Evolutionary conservation across 2,329 filamentous ascomycete species (phyloP).

Genomic region (Clonostachys sp.): DNA sequence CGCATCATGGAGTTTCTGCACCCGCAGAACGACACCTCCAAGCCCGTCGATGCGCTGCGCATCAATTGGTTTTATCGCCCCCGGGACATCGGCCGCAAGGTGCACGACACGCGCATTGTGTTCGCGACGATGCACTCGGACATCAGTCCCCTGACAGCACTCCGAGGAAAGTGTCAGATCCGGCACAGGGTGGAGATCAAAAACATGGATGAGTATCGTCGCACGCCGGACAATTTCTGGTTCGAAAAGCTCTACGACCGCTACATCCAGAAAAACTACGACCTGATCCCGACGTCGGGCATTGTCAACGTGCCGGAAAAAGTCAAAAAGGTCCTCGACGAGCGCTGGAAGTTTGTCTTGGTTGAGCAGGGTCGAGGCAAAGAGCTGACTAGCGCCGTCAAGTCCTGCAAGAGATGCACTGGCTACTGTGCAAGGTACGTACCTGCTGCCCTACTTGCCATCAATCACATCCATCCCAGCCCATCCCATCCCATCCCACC

Average conservation of each 20-base stretch:
- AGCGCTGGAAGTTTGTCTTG: slow-evolving; percentile 94
- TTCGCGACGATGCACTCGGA: slow-evolving; percentile 99
- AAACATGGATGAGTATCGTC: slow-evolving; percentile 79
- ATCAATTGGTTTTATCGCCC: slow-evolving; percentile 99
- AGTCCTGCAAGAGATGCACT: slow-evolving; percentile 89
- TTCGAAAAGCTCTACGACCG: slow-evolving; percentile 97
- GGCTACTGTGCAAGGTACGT: slow-evolving; percentile 85
- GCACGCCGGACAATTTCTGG: slow-evolving; percentile 85
- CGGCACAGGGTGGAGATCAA: slow-evolving; percentile 82
- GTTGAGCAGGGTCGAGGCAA: slow-evolving; percentile 92
- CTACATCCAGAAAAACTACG: slow-evolving; percentile 97
- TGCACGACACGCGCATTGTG: slow-evolving; percentile 83
- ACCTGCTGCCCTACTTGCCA: slow-evolving; percentile 2
- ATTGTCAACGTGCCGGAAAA: slow-evolving; percentile 95
- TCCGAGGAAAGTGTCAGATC: slow-evolving; percentile 92
- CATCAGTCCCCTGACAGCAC: slow-evolving; percentile 83
- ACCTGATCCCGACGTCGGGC: slow-evolving; percentile 84
- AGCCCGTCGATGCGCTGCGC: slow-evolving; percentile 78
- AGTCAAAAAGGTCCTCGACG: slow-evolving; percentile 92
- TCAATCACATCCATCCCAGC: no score
- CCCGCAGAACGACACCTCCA: slow-evolving; percentile 65
- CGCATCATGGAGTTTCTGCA: slow-evolving; percentile 98
- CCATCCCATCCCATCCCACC: no score
- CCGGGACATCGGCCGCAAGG: slow-evolving; percentile 90
- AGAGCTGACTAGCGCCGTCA: slow-evolving; percentile 92